Evolutionary conservation across 805 yeast genomes (phyloP), one percentile per base, ranked within the genome.

Genomic region (Tetrapisispora fleetii): DNA sequence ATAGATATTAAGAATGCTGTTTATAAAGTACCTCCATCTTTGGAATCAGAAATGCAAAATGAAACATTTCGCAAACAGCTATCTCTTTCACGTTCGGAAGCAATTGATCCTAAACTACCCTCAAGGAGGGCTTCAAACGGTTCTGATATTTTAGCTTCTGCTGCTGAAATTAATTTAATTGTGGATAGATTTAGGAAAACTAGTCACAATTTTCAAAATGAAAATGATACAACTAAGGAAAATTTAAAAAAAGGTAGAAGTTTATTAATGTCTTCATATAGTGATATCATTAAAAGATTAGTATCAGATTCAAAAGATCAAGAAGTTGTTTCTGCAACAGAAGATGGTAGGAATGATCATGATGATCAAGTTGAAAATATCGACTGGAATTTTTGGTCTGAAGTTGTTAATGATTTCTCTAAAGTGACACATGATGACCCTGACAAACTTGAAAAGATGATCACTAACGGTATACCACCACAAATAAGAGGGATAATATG

Each of bases 381-480:
- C 4, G 86, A 84, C 60, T 85, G 93, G 93, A 85, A 84, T 41
- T 85, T 87, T 62, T 91, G 98, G 98, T 77, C 90, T 6, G 70
- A 70, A 36, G 85, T 90, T 17, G 87, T 88, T 3, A 80, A 83
- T 53, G 84, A 89, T 62, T 87, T 88, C 59, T 73, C 80, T n/a
- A 60, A 65, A 0, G 80, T 84, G 9, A 89, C 89, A 1, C 71
- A 76, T 46, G 69, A 74, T 19, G 79, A 79, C 24, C 81, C 90
- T 0, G 74, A 74, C 14, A 73, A 73, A 53, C 72, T 91, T 50
- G 75, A 81, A 42, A 61, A 67, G 37, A 80, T 84, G 40, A 77
- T 93, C 18, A 74, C 82, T 19, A 68, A 70, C 10, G 98, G 98
- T 44, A 81, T 91, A 38, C 98, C 99, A 14, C 69, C 76, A 41